Percentiles rank a stretch among this genome's conserved stretches.
phyloP scores from a whole-genome alignment of 805 yeast genomes.

The Wickerhamomyces rabaulensis region DNA sequence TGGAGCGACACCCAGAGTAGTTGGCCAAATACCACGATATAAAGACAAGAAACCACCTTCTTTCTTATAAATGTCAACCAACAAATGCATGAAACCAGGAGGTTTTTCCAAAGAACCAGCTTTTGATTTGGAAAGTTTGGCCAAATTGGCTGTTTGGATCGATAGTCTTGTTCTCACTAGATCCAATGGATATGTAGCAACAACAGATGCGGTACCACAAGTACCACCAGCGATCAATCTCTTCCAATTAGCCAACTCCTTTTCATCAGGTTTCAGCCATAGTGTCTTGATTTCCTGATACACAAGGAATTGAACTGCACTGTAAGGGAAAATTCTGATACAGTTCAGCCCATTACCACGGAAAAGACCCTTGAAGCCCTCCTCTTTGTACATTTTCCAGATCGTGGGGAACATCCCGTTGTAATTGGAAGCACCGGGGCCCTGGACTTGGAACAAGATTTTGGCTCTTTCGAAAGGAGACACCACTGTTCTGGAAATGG shows the following conservation, averaged over 20 bases:
- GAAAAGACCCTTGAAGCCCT: slow-evolving; percentile 86
- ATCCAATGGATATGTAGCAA: slow-evolving; percentile 89
- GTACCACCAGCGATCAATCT: slow-evolving; percentile 72
- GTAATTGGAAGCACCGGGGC: slow-evolving; percentile 37
- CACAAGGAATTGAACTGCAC: slow-evolving; percentile 89
- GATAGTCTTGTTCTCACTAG: slow-evolving; percentile 85
- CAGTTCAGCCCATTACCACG: slow-evolving; percentile 92
- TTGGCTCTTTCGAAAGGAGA: slow-evolving; percentile 95
- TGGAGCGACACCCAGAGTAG: slow-evolving; percentile 92
- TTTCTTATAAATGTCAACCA: slow-evolving; percentile 51
- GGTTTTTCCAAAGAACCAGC: slow-evolving; percentile 37
- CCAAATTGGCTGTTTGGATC: slow-evolving; percentile 73
- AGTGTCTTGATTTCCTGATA: slow-evolving; percentile 59
- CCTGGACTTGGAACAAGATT: slow-evolving; percentile 86
- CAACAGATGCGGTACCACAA: slow-evolving; percentile 77
- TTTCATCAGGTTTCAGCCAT: slow-evolving; percentile 25
- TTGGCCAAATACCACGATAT: slow-evolving; percentile 85
- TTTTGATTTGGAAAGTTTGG: slow-evolving; percentile 38
- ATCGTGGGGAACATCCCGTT: slow-evolving; percentile 76
- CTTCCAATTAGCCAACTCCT: slow-evolving; percentile 45
- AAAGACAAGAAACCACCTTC: slow-evolving; percentile 84
- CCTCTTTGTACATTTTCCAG: slow-evolving; percentile 74
- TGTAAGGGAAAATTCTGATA: slow-evolving; percentile 84
- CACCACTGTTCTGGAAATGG: slow-evolving; percentile 81
- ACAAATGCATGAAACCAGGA: slow-evolving; percentile 64